Base-by-base conservation (phyloP, 2,329 filamentous ascomycete species). In the Pleoardoris graminearum region DNA sequence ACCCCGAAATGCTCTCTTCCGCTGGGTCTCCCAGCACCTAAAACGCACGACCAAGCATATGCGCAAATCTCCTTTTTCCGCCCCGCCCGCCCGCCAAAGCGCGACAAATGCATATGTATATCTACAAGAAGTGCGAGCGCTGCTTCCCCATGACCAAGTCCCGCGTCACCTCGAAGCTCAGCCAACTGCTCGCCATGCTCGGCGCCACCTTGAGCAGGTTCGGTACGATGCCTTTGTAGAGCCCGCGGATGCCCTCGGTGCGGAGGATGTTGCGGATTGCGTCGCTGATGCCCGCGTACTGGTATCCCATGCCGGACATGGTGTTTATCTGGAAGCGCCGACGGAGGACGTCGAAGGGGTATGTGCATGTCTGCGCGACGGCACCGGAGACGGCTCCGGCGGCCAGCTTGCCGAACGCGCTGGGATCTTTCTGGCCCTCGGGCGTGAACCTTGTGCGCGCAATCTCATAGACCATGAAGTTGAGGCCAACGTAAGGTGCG, bases 251-350 rank as follows among this genome's bases (percentile, higher is more conserved):
- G 25, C 94, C 94, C 76, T 99, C 94, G 64, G 96, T 86, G 41
- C 82, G 76, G 49, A 96, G 74, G 65, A 99, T 99, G 45, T 89
- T 85, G 46, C 79, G 83, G 58, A 99, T 79, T 3, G 94, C 94
- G 69, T 96, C 91, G 57, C 85, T 81, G 37, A 99, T 87, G 6
- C 87, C 88, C 67, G 89, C 91, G 78, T 99, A 99, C 71, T 93
- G 85, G 76, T 97, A 97, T 45, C 94, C 94, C 86, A 99, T 93
- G 46, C 94, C 94, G 42, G 89, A 91, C 94, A 99, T 99, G 48
- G 94, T 97, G 76, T 99, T 99, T 77, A 99, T 94, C 71, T 99
- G 94, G 73, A 99, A 99, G 45, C 94, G 85, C 54, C 94, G 86
- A 27, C 94, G 89, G 49, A 99, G 81, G 2, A 99, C 93, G 70